phyloP scores from a whole-genome alignment of 257 asterid genomes.

The Fraxinus quadrangulata region DNA sequence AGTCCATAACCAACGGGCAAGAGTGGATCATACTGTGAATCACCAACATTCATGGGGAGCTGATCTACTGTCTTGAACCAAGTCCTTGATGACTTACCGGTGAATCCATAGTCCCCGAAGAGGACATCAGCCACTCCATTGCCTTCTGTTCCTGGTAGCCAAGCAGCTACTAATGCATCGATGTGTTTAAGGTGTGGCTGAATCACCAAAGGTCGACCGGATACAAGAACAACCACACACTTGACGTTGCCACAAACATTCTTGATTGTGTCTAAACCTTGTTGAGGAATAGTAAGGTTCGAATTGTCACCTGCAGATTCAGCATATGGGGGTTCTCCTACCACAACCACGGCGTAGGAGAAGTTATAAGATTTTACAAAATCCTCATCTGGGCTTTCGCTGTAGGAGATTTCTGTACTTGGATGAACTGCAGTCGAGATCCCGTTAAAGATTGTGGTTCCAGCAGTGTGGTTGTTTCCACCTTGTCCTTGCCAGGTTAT shows the following conservation, averaged over 20 bases:
- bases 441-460: conserved; percentile 51
- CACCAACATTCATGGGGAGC: conserved; percentile 62
- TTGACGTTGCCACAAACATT: conserved; percentile 44
- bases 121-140: conserved; percentile 61
- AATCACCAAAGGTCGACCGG: conserved; percentile 58
- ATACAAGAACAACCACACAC: conserved; percentile 57
- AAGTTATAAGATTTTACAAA: conserved; percentile 39
- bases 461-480: conserved; percentile 44
- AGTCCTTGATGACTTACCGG: conserved; percentile 52
- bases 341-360: conserved; percentile 51
- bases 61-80: conserved; percentile 68
- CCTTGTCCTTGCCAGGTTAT: conserved; percentile 53
- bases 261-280: conserved; percentile 34
- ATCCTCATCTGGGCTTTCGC: conserved; percentile 24
- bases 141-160: conserved; percentile 75
- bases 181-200: conserved; percentile 42
- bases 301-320: conserved; percentile 47
- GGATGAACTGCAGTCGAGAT: conserved; percentile 34
- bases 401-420: conserved; percentile 36
- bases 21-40: conserved; percentile 57
- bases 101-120: conserved; percentile 58
- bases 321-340: conserved; percentile 59
- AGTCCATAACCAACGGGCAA: conserved; percentile 64
- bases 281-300: conserved; percentile 42
- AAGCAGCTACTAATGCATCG: conserved; percentile 66